These are phyloP conservation scores for Coniosporium tulheliwenetii DNA, from an alignment of 2,329 filamentous ascomycete genomes.

Conservation along the genomic window DNA sequence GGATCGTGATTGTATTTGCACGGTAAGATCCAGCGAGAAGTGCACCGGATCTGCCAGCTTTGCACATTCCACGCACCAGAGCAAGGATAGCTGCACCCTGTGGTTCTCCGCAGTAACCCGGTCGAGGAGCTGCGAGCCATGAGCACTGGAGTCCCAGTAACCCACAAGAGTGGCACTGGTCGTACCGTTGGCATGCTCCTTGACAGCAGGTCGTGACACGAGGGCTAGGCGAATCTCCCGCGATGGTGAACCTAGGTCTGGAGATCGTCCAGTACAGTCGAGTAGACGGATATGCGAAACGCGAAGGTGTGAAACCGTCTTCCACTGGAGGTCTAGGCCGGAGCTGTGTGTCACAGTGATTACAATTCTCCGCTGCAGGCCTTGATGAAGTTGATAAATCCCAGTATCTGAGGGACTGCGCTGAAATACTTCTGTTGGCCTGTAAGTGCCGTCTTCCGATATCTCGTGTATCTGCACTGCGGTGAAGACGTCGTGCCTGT, in stretches of 20 bases:
- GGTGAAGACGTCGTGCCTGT: conserved; percentile 84
- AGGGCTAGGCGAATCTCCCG: conserved; percentile 65
- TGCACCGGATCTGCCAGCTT: conserved; percentile 79
- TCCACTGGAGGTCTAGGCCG: conserved; percentile 76
- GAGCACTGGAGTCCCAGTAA: conserved; percentile 92
- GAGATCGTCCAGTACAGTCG: conserved; percentile 71
- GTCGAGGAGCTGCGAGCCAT: conserved; percentile 85
- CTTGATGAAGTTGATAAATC: conserved; percentile 89
- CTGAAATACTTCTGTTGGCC: conserved; percentile 85
- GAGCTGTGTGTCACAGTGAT: conserved; percentile 86
- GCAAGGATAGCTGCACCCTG: conserved; percentile 71
- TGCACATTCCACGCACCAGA: conserved; percentile 72
- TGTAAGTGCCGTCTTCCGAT: conserved; percentile 77
- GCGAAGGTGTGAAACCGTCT: conserved; percentile 60
- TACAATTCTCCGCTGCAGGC: conserved; percentile 73
- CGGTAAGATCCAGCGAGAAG: conserved; percentile 64
- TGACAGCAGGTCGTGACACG: conserved; percentile 61
- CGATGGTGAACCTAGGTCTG: conserved; percentile 57
- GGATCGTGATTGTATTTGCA: conserved; percentile 70
- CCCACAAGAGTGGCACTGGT: conserved; percentile 73
- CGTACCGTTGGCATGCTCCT: conserved; percentile 79
- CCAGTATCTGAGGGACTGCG: conserved; percentile 71
- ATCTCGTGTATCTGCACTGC: conserved; percentile 82
- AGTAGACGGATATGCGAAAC: conserved; percentile 72
- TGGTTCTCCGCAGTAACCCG: conserved; percentile 86